Percentiles rank a stretch among this genome's conserved stretches.
Conservation (phyloP, 1,139 yeast species). For the Debaryomycetaceae sp. region DNA sequence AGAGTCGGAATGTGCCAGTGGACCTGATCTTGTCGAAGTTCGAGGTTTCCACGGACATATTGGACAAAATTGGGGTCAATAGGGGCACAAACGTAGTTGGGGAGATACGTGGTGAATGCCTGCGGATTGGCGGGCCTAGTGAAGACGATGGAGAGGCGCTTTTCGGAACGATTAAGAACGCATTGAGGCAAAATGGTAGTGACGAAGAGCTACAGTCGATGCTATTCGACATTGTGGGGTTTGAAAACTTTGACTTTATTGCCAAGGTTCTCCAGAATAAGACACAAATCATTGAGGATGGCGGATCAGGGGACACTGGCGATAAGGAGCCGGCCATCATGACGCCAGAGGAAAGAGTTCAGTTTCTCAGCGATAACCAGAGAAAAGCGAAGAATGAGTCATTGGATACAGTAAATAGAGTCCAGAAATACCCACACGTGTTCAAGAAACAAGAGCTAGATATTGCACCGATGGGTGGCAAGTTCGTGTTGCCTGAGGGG, state of each 20-base stretch:
- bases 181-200: slow-evolving; percentile 27
- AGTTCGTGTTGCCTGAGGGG: slow-evolving; percentile 76
- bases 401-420: slow-evolving; percentile 43
- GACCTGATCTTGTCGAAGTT: slow-evolving; percentile 26
- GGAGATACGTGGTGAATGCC: slow-evolving; percentile 27
- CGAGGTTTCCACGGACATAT: slow-evolving; percentile 30
- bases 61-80: slow-evolving; percentile 27
- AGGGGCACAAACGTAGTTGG: slow-evolving; percentile 7
- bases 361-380: slow-evolving; percentile 55
- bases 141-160: slow-evolving; percentile 23
- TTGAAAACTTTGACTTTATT: slow-evolving; percentile 78
- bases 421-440: slow-evolving; percentile 80
- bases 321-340: slow-evolving; percentile 27
- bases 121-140: slow-evolving; percentile 22
- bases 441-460: slow-evolving; percentile 69
- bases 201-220: slow-evolving; percentile 66
- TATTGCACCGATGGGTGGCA: slow-evolving; percentile 75
- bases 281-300: slow-evolving; percentile 15
- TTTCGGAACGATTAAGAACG: slow-evolving; percentile 19
- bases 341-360: slow-evolving; percentile 56
- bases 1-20: slow-evolving; percentile 24
- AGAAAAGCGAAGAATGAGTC: slow-evolving; percentile 47
- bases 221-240: slow-evolving; percentile 77
- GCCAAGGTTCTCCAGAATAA: slow-evolving; percentile 60
- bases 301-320: slow-evolving; percentile 9